These are phyloP conservation scores for Trichoderma reesei DNA, from an alignment of 495 filamentous ascomycete species.

Conservation along the genomic window DNA sequence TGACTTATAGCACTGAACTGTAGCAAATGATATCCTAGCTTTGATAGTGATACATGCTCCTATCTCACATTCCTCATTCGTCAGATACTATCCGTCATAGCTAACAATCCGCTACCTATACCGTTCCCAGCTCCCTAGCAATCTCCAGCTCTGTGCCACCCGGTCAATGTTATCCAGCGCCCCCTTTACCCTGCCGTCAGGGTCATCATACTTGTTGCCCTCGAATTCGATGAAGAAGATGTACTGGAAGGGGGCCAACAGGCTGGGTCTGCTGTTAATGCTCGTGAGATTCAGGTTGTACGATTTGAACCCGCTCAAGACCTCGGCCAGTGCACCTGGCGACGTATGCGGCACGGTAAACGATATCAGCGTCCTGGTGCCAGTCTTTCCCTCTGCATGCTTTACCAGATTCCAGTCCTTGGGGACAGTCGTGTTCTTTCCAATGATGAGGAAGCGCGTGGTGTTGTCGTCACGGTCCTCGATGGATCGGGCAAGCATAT, in stretches of 20 bases:
- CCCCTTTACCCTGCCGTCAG: slow-evolving; percentile 39
- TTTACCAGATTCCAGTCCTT: slow-evolving; percentile 15
- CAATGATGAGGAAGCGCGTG: slow-evolving; percentile 77
- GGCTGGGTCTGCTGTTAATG: slow-evolving; percentile 78
- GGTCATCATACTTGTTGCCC: slow-evolving; percentile 40
- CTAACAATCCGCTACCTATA: not conserved
- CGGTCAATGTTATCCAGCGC: slow-evolving; percentile 34
- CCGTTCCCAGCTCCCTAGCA: slow-evolving; percentile 46
- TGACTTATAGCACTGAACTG: too few relatives aligned
- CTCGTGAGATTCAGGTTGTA: slow-evolving; percentile 74
- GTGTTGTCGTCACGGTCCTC: slow-evolving; percentile 79
- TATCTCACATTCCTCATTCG: too few relatives aligned
- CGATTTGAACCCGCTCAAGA: slow-evolving; percentile 64
- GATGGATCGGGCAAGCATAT: slow-evolving; percentile 60
- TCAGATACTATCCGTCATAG: too few relatives aligned
- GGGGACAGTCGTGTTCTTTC: slow-evolving; percentile 27
- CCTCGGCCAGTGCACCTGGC: slow-evolving; percentile 73
- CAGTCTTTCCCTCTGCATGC: slow-evolving; percentile 15
- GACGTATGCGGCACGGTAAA: slow-evolving; percentile 73
- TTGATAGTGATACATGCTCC: too few relatives aligned
- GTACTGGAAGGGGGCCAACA: slow-evolving; percentile 73
- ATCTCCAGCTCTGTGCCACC: slow-evolving; percentile 37
- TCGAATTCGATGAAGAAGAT: slow-evolving; percentile 91
- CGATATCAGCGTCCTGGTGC: slow-evolving; percentile 62
- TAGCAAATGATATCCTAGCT: too few relatives aligned